Evolutionary conservation across 116 monocot species (phyloP).

Genomic region (Zostera marina): DNA sequence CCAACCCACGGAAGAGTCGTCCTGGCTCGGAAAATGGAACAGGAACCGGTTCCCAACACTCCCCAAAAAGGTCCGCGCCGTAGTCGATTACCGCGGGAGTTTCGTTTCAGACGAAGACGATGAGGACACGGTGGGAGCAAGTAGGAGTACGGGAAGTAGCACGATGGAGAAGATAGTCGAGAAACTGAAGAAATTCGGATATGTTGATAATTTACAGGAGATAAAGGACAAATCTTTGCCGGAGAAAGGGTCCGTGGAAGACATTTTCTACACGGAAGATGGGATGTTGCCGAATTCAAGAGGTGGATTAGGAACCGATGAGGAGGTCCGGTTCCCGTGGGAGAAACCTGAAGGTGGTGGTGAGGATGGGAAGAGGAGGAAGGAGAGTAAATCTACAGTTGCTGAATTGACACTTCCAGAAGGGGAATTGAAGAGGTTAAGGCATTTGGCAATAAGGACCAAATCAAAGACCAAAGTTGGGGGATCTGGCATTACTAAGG

Average conservation of each 20-base stretch:
- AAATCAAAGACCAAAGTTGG: slow-evolving; percentile 76
- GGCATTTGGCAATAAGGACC: slow-evolving; percentile 52
- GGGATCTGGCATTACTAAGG: slow-evolving; percentile 63
- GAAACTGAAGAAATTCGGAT: slow-evolving; percentile 60
- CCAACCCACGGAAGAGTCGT: background rate
- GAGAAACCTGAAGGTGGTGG: slow-evolving; percentile 32
- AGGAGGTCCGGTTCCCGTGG: slow-evolving; percentile 78
- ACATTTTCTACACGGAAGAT: slow-evolving; percentile 59
- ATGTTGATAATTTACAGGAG: slow-evolving; percentile 29
- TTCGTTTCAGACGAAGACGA: slow-evolving; percentile 15
- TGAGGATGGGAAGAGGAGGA: slow-evolving; percentile 22
- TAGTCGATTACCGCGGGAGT: slow-evolving; percentile 12
- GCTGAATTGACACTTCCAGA: slow-evolving; percentile 85
- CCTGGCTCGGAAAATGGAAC: slow-evolving; percentile 13
- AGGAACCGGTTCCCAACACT: background rate
- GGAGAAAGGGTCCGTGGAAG: slow-evolving; percentile 73
- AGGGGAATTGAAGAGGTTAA: slow-evolving; percentile 69
- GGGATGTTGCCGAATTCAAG: slow-evolving; percentile 44
- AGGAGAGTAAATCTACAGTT: slow-evolving; percentile 39
- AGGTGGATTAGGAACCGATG: slow-evolving; percentile 36
- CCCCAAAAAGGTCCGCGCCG: slow-evolving; percentile 3
- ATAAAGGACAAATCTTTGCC: slow-evolving; percentile 20
- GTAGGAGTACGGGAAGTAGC: slow-evolving; percentile 28
- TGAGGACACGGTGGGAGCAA: slow-evolving; percentile 12
- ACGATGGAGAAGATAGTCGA: slow-evolving; percentile 75